Evolutionary conservation across 2,329 filamentous ascomycete species (phyloP), one percentile per base, ranked within the genome.

Genomic region (Emericellopsis atlantica): DNA sequence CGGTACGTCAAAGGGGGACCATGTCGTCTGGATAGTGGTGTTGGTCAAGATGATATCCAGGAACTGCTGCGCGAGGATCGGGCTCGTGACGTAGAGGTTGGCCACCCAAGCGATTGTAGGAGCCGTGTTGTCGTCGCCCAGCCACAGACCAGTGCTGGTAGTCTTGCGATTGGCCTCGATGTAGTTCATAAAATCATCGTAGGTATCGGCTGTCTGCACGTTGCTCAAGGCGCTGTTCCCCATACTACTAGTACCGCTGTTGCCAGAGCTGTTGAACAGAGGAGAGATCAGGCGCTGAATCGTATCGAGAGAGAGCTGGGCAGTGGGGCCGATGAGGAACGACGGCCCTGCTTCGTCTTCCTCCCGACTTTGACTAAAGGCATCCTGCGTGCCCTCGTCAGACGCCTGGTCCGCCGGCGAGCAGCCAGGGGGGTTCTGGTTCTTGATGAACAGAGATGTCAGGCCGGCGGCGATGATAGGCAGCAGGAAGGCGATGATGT

Each of bases 391-490:
- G 5, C 51, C 49, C 6, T 53, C 53, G 31, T 64, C 65, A 1
- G 69, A 69, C 0, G 70, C 51, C 37, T 67, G 62, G 2, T 69
- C 64, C 1, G 56, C 54, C 1, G 74, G 70, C 14, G 66, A 62
- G 52, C 80, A 84, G 3, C 64, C 66, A 1, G 58, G 64, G 1
- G 66, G 66, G 4, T 57, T 49, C 49, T 78, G 78, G 37, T 64
- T 60, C 35, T 72, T 69, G 7, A 95, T 64, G 51, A 90, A 89
- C 2, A 93, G 67, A 4, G 81, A 84, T 0, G 88, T 84, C 14
- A 95, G 63, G 0, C 81, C 86, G 15, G 86, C 83, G 1, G 86
- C 84, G 42, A 87, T 67, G 40, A 95, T 74, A 0, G 89, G 89
- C 11, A 95, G 76, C 1, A 87, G 49, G 32, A 94, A 69, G 1